Percentiles rank a stretch among this genome's conserved stretches.
Conservation (phyloP, 1,139 yeast genomes). For the Fermentozyma sake region DNA sequence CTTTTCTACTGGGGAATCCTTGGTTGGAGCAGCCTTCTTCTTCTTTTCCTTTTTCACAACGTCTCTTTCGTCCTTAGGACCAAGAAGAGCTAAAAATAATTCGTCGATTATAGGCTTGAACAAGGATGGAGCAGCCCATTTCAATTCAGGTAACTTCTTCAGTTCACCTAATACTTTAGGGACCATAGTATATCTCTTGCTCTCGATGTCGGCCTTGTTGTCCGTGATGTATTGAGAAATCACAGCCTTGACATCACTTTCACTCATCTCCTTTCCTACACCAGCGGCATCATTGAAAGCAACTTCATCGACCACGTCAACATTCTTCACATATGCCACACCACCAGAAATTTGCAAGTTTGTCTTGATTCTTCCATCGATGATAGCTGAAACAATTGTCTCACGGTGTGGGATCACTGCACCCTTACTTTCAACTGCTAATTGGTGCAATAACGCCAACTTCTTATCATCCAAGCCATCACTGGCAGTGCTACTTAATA, state of each 20-base stretch:
- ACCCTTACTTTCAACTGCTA: constrained; percentile 66
- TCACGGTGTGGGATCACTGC: constrained; percentile 39
- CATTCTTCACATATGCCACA: constrained; percentile 59
- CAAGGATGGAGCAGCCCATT: constrained; percentile 87
- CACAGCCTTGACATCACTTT: constrained; percentile 55
- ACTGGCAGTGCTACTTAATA: constrained; percentile 36
- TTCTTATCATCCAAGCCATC: constrained; percentile 38
- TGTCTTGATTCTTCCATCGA: constrained; percentile 60
- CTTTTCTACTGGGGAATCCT: constrained; percentile 15
- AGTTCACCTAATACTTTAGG: constrained; percentile 75
- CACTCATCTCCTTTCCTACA: constrained; percentile 72
- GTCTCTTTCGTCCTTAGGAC: constrained; percentile 97
- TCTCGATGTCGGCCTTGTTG: constrained; percentile 54
- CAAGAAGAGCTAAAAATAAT: constrained; percentile 62
- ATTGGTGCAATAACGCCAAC: constrained; percentile 64
- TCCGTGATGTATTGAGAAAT: constrained; percentile 58
- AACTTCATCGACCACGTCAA: constrained; percentile 32
- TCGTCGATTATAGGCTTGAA: constrained; percentile 87
- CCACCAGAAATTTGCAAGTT: constrained; percentile 78
- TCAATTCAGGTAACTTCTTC: constrained; percentile 67
- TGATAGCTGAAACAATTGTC: constrained; percentile 55
- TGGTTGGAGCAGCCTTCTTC: constrained; percentile 31
- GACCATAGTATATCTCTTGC: constrained; percentile 72
- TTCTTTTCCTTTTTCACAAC: constrained; percentile 75
- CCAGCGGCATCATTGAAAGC: constrained; percentile 66